Evolutionary conservation across 495 filamentous ascomycete species (phyloP), one percentile per base, ranked within the genome.

Genomic region (Evernia prunastri): DNA sequence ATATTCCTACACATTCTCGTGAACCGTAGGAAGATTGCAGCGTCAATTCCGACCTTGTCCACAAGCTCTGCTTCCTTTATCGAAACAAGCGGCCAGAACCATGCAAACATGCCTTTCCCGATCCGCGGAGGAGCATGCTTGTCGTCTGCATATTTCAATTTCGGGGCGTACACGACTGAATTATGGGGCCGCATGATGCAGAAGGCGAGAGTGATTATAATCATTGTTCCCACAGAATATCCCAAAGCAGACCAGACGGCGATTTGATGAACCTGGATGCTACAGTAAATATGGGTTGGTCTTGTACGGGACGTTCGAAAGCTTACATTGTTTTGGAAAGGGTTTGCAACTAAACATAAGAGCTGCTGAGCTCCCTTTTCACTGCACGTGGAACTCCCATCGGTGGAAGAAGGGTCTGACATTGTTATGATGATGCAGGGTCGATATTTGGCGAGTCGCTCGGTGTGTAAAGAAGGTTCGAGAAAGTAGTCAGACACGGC

Each of bases 51-150:
- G 37, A 95, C 81, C 66, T 88, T 84, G 9, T 87, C 82, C 35
- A 96, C 80, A 63, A 97, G 71, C 23, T 90, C 81, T 63, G 83
- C 69, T 74, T 98, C 94, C 47, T 86, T 86, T 31, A 88, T 90
- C 51, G 77, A 80, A 72, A 90, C 78, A 58, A 98, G 78, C 0
- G 95, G 92, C 49, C 76, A 76, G 36, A 93, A 69, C 94, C 94
- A 98, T 47, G 90, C 85, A 69, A 96, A 89, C 40, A 92, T 72
- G 23, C 92, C 90, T 70, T 87, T 95, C 43, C 88, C 90, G 66
- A 97, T 82, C 25, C 85, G 84, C n/a, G 94, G 94, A n/a, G 94
- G 94, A 29, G 89, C 81, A 79, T 96, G 92, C 78, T 90, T 93
- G 65, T 88, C 84, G 72, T 98, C 91, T 67, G 89, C 90, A 80